Base-by-base conservation (phyloP, 164 flowering plant species). In the Vitis cinerea region DNA sequence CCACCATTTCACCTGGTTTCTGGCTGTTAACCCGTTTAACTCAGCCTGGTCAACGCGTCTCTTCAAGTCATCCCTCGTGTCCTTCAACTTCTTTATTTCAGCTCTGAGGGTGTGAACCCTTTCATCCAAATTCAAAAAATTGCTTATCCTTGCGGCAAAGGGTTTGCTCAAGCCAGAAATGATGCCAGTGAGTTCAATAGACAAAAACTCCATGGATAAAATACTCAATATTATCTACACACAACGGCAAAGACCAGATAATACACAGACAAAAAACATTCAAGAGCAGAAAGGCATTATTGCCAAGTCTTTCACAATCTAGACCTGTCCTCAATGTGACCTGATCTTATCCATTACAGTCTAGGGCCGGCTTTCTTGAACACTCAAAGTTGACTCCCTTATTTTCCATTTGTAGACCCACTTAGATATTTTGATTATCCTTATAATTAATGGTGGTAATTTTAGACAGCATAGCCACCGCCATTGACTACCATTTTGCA, bases 1-100 rank as follows among this genome's bases (percentile, higher is more conserved):
- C 79, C 79, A 78, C 3, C 79, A 71, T 58, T 71, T 70, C 63
- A 67, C 81, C 75, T 75, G 72, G 31, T 48, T 70, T 12, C 75
- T 75, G 71, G 70, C 29, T 10, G 31, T 69, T 9, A 67, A 48
- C 2, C 75, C 76, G 47, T 68, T 29, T 27, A 56, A 31, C 30
- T 78, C 74, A 4, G 73, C 69, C 9, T 50, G 71, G 4, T 67
- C 74, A 23, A 75, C 69, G 37, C 37, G n/a, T 49, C 14, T 68
- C 74, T 70, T 67, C 78, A 81, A 23, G 65, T 75, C 81, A 60
- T 81, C 79, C 13, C 77, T 73, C 53, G 16, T 61, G 23, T 67
- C 76, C 55, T 62, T 67, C 71, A 78, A 73, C 53, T 68, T 78
- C 51, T 74, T 72, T n/a, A 80, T 67, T 14, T 55, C 70, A 49